phyloP scores from a whole-genome alignment of 306 rosid species.

The Quercus variabilis region DNA sequence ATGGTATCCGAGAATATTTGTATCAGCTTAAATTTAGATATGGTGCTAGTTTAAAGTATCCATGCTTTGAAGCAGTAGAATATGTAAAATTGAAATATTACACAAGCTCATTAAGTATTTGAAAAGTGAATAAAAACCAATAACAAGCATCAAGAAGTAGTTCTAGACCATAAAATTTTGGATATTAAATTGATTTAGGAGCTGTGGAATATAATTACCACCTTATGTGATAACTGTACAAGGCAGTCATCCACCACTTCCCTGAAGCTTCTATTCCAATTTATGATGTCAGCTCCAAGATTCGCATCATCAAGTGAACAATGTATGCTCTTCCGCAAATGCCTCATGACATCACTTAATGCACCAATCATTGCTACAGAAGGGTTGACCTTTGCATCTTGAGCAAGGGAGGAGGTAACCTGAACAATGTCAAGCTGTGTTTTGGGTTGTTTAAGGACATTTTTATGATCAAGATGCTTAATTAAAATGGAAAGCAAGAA shows the following conservation, averaged over 20 bases:
- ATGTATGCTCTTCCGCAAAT: slow-evolving; percentile 77
- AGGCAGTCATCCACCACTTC: slow-evolving; percentile 88
- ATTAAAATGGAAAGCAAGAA: slow-evolving; percentile 73
- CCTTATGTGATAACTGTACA: slow-evolving; percentile 75
- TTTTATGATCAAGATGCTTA: slow-evolving; percentile 91
- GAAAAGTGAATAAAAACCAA: slow-evolving; percentile 11
- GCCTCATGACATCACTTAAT: slow-evolving; percentile 80
- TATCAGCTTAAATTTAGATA: too few relatives aligned
- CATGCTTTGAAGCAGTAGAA: neutral
- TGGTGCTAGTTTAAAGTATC: too few relatives aligned
- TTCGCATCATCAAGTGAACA: slow-evolving; percentile 61
- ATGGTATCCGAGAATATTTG: too few relatives aligned
- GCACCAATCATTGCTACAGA: slow-evolving; percentile 72
- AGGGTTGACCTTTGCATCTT: slow-evolving; percentile 65
- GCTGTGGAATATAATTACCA: slow-evolving; percentile 20
- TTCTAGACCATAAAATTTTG: slow-evolving; percentile 4
- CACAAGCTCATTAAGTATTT: neutral
- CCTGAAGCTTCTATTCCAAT: slow-evolving; percentile 64
- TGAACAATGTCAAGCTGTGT: slow-evolving; percentile 83
- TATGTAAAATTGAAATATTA: neutral
- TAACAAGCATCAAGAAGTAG: slow-evolving; percentile 1
- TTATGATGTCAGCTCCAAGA: slow-evolving; percentile 41
- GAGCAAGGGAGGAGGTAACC: slow-evolving; percentile 72
- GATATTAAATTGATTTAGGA: slow-evolving; percentile 11
- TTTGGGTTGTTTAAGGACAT: slow-evolving; percentile 65